These are phyloP conservation scores for Geranomyces michiganensis DNA, from an alignment of 192 early-diverging fungal genomes.

Conservation along the genomic window DNA sequence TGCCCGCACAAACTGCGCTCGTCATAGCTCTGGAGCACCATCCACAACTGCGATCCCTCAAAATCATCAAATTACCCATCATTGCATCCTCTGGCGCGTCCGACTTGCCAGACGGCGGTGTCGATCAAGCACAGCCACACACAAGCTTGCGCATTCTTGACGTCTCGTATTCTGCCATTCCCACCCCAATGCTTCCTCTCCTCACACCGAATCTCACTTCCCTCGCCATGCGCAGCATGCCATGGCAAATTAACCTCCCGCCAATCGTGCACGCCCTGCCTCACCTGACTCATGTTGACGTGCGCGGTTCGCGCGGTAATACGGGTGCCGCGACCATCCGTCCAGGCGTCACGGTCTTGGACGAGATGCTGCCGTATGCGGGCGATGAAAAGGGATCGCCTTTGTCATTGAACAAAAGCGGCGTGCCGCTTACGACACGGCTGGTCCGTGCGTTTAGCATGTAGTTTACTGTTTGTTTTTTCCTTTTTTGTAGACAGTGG, in stretches of 20 bases:
- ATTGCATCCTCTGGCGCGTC: not conserved
- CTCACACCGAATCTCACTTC: not conserved
- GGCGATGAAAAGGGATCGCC: not conserved
- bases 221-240: not conserved
- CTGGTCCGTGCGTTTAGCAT: slow-evolving; percentile 1
- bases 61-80: not conserved
- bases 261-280: not conserved
- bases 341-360: not conserved
- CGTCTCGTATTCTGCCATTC: not conserved
- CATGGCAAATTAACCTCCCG: slow-evolving; percentile 2
- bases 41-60: not conserved
- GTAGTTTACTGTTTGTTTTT: not conserved
- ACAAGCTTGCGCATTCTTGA: not conserved
- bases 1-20: slow-evolving; percentile 3
- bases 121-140: not conserved
- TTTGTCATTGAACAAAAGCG: not conserved
- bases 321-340: not conserved
- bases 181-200: not conserved
- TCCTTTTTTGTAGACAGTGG: not conserved
- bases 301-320: not conserved
- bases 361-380: not conserved
- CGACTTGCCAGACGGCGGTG: too few species aligned
- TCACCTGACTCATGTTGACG: not conserved
- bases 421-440: not conserved
- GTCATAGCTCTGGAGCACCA: not conserved